phyloP scores from a whole-genome alignment of 176 grass and related monocot species.

The Avena sativa region DNA sequence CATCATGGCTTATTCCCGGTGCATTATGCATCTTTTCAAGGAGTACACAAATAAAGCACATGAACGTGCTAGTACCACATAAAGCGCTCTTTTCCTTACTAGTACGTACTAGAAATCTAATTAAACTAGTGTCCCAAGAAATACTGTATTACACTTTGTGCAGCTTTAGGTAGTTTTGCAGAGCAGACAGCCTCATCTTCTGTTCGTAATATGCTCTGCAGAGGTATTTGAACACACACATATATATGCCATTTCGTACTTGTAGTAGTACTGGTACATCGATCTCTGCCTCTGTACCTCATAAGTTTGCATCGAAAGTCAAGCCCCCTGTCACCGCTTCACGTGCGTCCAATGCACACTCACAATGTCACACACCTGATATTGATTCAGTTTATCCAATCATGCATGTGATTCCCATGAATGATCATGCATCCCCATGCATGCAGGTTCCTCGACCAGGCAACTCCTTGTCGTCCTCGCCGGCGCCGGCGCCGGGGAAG shows the following conservation, averaged over 20 bases:
- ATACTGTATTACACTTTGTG: no score
- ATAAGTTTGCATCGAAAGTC: no score
- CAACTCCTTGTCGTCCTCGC: neutral
- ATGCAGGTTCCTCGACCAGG: slow-evolving; percentile 20
- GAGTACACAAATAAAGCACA: neutral
- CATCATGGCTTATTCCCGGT: neutral
- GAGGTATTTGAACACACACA: neutral
- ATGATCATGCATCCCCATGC: neutral
- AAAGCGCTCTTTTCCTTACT: neutral
- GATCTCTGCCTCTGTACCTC: no score
- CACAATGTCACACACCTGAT: no score
- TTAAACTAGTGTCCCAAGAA: no score
- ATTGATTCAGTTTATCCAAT: no score
- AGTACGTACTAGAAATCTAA: no score
- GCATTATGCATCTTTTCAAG: neutral
- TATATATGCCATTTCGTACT: neutral
- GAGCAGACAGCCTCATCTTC: neutral
- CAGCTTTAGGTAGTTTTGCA: no score
- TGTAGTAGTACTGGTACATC: neutral
- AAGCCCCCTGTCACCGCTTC: no score
- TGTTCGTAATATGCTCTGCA: neutral
- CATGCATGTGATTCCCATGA: no score
- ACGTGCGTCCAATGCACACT: no score
- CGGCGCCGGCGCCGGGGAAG: neutral
- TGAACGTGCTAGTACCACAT: neutral